Conservation (phyloP, 352 stramenopile species). For the Phytophthora fragariae region DNA sequence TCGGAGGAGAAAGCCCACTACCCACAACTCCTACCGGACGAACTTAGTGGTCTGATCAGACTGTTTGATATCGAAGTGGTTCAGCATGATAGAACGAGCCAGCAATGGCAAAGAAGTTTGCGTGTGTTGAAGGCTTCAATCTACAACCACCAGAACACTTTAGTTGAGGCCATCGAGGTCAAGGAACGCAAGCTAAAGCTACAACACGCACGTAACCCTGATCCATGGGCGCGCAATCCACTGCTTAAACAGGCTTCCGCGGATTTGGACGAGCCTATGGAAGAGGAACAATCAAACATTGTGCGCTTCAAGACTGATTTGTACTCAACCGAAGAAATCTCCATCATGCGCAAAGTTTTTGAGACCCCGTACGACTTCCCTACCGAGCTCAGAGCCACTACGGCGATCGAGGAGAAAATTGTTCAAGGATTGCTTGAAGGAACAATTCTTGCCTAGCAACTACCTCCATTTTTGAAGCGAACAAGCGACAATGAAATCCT, state of each 20-base stretch:
- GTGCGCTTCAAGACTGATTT: neutral
- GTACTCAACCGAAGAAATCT: conserved; percentile 1
- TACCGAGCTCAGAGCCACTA: neutral
- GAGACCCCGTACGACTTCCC: conserved; percentile 4
- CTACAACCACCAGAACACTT: no score
- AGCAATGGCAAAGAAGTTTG: neutral
- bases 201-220: neutral
- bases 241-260: neutral
- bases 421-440: conserved; percentile 11
- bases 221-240: neutral
- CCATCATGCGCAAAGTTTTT: neutral
- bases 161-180: no score
- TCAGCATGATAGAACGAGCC: neutral
- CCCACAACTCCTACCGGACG: neutral
- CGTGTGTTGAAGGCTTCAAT: no score
- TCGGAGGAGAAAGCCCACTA: neutral
- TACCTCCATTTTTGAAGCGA: conserved; percentile 6
- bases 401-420: neutral
- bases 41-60: neutral
- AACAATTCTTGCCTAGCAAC: neutral
- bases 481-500: neutral
- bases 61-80: neutral
- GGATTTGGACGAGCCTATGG: neutral
- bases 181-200: neutral
- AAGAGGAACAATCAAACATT: neutral